A percentile compares a stretch with the other conserved stretches of the same genome.
phyloP scores from a whole-genome alignment of 768 basidiomycete species.

The Leccinum fibrillosum region DNA sequence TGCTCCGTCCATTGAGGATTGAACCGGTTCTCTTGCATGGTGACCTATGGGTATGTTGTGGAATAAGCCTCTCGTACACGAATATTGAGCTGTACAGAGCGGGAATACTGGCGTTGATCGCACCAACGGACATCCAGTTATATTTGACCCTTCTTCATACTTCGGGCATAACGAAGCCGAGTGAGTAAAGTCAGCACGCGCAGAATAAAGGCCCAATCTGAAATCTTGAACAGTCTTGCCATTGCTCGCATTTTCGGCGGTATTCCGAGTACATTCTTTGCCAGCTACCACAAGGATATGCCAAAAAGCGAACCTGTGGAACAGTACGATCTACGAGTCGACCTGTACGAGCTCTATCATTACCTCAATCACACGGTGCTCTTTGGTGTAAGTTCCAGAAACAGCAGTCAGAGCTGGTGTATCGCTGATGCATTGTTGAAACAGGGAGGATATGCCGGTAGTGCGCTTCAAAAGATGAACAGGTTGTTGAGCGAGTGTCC shows the following conservation, averaged over 20 bases:
- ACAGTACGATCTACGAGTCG: constrained; percentile 59
- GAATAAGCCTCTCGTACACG: background rate
- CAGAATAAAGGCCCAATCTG: background rate
- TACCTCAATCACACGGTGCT: constrained; percentile 79
- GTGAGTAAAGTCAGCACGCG: constrained; percentile 39
- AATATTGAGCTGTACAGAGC: constrained; percentile 41
- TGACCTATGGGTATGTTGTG: constrained; percentile 66
- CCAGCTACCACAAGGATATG: constrained; percentile 57
- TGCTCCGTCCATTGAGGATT: constrained; percentile 56
- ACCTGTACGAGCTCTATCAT: constrained; percentile 79
- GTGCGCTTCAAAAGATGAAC: constrained; percentile 49
- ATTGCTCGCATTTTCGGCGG: constrained; percentile 82
- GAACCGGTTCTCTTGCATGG: constrained; percentile 74
- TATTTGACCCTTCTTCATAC: constrained; percentile 77
- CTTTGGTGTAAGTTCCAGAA: constrained; percentile 58
- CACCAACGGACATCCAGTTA: constrained; percentile 53
- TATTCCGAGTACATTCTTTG: constrained; percentile 60
- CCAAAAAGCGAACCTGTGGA: constrained; percentile 64
- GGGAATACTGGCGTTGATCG: constrained; percentile 68
- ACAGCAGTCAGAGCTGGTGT: background rate
- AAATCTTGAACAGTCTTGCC: constrained; percentile 48
- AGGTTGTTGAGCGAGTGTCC: constrained; percentile 38
- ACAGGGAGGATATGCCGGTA: constrained; percentile 50
- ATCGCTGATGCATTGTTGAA: background rate
- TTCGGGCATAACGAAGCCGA: constrained; percentile 83